Conservation (phyloP, 495 filamentous ascomycete species). For the Jackrogersella multiformis region DNA sequence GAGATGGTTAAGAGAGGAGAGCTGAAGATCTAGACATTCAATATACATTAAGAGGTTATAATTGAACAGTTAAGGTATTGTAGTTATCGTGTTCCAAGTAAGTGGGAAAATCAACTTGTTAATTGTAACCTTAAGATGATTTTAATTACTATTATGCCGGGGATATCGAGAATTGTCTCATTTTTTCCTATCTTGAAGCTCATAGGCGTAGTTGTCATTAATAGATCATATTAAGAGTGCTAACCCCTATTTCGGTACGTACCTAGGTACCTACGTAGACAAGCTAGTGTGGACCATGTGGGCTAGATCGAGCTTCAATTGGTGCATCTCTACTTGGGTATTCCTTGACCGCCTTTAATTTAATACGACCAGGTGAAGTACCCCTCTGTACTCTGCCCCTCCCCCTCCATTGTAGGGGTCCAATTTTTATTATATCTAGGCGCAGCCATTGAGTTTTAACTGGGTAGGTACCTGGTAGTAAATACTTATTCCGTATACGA, state of each 20-base stretch:
- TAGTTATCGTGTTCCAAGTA: too few species aligned
- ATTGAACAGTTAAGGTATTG: too few species aligned
- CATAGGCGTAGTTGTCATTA: neutral
- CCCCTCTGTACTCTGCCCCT: constrained; percentile 19
- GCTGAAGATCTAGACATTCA: constrained; percentile 10
- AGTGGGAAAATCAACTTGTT: too few species aligned
- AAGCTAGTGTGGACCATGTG: constrained; percentile 22
- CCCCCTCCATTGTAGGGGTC: constrained; percentile 37
- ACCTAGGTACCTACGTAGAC: neutral
- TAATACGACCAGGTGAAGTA: constrained; percentile 11
- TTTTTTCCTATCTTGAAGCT: neutral
- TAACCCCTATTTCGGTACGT: constrained; percentile 24
- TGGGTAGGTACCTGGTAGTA: too few species aligned
- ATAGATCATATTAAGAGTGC: too few species aligned
- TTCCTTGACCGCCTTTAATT: constrained; percentile 33
- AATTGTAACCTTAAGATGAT: too few species aligned
- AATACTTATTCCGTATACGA: too few species aligned
- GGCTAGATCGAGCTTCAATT: constrained; percentile 27
- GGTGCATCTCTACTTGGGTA: constrained; percentile 14
- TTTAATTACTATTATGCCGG: too few species aligned
- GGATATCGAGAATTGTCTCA: too few species aligned
- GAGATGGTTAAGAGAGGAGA: constrained; percentile 12
- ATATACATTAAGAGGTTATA: constrained; percentile 3
- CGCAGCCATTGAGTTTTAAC: constrained; percentile 7
- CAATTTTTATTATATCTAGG: constrained; percentile 22